These are phyloP conservation scores for Pyrenochaeta sp. DNA, from an alignment of 2,329 filamentous ascomycete species.

Conservation along the genomic window DNA sequence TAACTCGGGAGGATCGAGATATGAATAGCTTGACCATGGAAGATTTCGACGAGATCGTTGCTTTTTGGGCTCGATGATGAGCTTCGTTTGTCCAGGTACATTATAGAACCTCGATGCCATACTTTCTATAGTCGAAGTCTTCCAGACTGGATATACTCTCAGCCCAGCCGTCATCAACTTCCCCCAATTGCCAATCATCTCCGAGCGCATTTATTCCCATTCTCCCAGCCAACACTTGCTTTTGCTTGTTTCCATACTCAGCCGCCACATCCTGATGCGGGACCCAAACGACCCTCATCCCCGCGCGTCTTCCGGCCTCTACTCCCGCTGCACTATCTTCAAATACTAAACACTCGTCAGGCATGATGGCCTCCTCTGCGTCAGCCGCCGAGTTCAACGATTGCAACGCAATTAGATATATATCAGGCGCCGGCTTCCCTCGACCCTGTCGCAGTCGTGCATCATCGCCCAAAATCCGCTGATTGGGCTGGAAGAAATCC, in stretches of 20 bases:
- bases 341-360: conserved; percentile 45
- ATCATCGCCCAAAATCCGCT: conserved; percentile 19
- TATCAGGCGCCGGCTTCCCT: conserved; percentile 22
- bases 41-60: conserved; percentile 7
- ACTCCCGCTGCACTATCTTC: conserved; percentile 44
- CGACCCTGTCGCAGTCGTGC: conserved; percentile 8
- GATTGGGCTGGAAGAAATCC: conserved; percentile 13
- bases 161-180: conserved; percentile 16
- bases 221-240: conserved; percentile 22
- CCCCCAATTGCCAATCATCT: conserved; percentile 3
- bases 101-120: conserved; percentile 10
- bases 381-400: conserved; percentile 8
- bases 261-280: conserved; percentile 37
- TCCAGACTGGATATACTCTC: conserved; percentile 19
- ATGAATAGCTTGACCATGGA: conserved; percentile 3
- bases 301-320: conserved; percentile 41
- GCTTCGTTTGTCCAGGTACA: background rate
- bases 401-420: conserved; percentile 21
- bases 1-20: conserved; percentile 6
- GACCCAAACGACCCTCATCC: conserved; percentile 48
- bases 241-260: conserved; percentile 13
- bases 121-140: conserved; percentile 11
- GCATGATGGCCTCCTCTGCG: conserved; percentile 14
- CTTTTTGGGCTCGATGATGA: conserved; percentile 6
- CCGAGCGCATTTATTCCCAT: conserved; percentile 3